phyloP scores from a whole-genome alignment of 352 stramenopile species.

The Phytophthora kernoviae region DNA sequence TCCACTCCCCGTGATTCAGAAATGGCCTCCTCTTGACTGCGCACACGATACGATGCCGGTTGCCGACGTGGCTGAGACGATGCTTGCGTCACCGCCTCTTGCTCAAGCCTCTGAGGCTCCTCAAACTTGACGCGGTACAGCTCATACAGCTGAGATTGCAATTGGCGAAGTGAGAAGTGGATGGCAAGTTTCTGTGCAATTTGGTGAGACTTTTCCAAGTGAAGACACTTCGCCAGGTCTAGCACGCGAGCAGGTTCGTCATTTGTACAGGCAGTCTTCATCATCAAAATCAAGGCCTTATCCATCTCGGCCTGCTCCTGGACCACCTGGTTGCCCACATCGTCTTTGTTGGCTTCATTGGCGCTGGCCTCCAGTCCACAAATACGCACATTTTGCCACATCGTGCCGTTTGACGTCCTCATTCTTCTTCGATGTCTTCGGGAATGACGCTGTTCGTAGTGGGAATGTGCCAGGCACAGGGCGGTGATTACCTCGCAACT shows the following conservation, averaged over 20 bases:
- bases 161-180: conserved; percentile 75
- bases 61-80: conserved; percentile 20
- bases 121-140: conserved; percentile 74
- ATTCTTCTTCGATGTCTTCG: conserved; percentile 48
- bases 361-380: conserved; percentile 36
- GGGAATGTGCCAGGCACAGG: conserved; percentile 74
- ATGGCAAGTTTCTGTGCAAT: conserved; percentile 85
- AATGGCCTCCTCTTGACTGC: conserved; percentile 17
- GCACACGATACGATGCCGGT: conserved; percentile 5
- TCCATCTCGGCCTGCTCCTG: conserved; percentile 82
- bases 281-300: conserved; percentile 84
- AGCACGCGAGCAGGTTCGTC: conserved; percentile 73
- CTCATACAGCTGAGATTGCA: conserved; percentile 76
- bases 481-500: conserved; percentile 71
- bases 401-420: conserved; percentile 42
- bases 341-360: conserved; percentile 30
- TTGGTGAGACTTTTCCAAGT: conserved; percentile 82
- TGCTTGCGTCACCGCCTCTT: conserved; percentile 14
- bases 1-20: conserved; percentile 25
- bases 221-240: conserved; percentile 81
- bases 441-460: conserved; percentile 61
- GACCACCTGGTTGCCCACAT: conserved; percentile 45
- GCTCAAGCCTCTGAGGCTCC: conserved; percentile 23
- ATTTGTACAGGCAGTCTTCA: conserved; percentile 75
- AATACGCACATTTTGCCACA: conserved; percentile 77